Conservation (phyloP, 805 yeast species). For the Cyberlindnera suaveolens region DNA sequence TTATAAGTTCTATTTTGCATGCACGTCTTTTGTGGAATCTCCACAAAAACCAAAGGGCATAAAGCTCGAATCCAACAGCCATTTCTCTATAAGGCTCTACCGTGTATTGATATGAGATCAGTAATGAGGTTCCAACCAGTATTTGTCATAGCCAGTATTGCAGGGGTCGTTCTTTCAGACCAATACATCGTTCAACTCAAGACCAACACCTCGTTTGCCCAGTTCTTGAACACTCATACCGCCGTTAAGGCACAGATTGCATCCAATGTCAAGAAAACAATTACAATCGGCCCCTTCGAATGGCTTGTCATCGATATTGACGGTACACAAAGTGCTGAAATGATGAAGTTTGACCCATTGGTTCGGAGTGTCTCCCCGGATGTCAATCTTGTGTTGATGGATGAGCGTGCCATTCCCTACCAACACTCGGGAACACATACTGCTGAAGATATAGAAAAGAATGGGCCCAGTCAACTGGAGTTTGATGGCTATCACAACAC, state of each 20-base stretch:
- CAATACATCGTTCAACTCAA: conserved; percentile 1
- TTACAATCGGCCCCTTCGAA: neutral
- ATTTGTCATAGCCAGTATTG: too few relatives aligned
- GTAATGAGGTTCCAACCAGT: too few relatives aligned
- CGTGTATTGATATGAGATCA: too few relatives aligned
- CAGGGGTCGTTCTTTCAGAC: neutral
- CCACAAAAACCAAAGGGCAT: too few relatives aligned
- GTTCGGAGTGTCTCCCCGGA: neutral
- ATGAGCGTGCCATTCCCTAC: neutral
- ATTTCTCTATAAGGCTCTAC: too few relatives aligned
- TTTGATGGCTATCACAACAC: neutral
- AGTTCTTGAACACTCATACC: neutral
- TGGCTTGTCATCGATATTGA: conserved; percentile 2
- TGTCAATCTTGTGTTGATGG: neutral
- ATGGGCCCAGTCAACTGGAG: too few relatives aligned
- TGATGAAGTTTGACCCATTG: neutral
- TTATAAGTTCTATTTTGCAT: too few relatives aligned
- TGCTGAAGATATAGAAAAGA: neutral
- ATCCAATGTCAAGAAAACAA: neutral
- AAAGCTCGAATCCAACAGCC: too few relatives aligned
- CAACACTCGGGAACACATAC: neutral
- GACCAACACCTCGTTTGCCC: neutral
- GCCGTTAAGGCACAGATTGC: neutral
- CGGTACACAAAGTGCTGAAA: neutral
- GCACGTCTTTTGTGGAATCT: too few relatives aligned